Base-by-base conservation (phyloP, 1,284 basidiomycete genomes). In the Schizophyllum commune region DNA sequence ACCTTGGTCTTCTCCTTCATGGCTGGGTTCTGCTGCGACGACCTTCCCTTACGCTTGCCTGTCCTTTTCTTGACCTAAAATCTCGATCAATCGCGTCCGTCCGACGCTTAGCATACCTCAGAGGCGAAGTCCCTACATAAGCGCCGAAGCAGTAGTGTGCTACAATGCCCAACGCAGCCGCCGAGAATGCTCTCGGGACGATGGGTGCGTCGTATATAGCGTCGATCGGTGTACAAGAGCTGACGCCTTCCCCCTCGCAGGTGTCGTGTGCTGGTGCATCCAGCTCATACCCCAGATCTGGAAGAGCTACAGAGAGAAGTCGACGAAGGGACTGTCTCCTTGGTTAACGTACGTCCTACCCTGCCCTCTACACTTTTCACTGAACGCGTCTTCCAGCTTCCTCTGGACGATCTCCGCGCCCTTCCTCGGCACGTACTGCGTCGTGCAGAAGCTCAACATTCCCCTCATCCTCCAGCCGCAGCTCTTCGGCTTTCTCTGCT, bases 401-500 rank as follows among this genome's bases (percentile, higher is more conserved):
- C 69, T 88, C 13, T 93, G 91, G 91, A 84, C 82, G 0, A 66
- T 84, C 8, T 78, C 87, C 0, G 79, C 80, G 0, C 71, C 82
- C 6, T 86, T 88, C 65, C 76, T 92, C 19, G 89, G 88, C n/a
- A 79, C 85, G 13, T 94, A 93, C 67, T 77, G 76, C 27, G 79
- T 92, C 56, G 75, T 85, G 0, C 84, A 89, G 67, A 73, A 84
- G 62, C 75, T 92, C 60, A 91, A 88, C 68, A 82, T 92, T 27
- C 90, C 91, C 1, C 79, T 92, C 33, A 85, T 88, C 55, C 64
- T 88, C 1, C 91, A 94, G 69, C 90, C 91, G 1, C 91, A 93
- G 67, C 69, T 88, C 0, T 91, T 93, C 67, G 83, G 83, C 0
- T 74, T 79, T 17, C 74, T 93, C 21, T 76, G 80, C 1, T 76